These are phyloP conservation scores for Blastocystis sp. DNA, from an alignment of 352 stramenopile genomes.

Conservation along the genomic window DNA sequence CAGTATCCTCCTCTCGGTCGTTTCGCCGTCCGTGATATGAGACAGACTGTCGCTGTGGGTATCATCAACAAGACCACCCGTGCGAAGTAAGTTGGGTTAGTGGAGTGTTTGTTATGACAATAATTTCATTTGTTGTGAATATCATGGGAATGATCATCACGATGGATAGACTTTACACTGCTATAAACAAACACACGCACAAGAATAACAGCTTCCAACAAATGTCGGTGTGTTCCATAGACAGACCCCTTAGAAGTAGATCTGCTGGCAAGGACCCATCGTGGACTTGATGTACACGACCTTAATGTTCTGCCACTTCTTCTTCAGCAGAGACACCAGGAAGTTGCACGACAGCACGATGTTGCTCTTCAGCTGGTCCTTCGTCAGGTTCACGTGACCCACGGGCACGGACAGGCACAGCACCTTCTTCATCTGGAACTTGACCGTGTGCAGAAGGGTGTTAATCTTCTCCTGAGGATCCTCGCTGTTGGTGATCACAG, in stretches of 20 bases:
- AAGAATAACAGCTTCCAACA: constrained; percentile 36
- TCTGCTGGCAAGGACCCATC: constrained; percentile 92
- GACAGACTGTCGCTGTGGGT: constrained; percentile 86
- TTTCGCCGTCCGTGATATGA: constrained; percentile 91
- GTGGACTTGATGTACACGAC: constrained; percentile 97
- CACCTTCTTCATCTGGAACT: constrained; percentile 99
- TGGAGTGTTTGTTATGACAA: constrained; percentile 4
- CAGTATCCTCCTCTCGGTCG: constrained; percentile 87
- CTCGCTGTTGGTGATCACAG: constrained; percentile 80
- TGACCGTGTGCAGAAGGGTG: constrained; percentile 92
- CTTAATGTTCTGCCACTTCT: constrained; percentile 99
- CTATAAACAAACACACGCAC: too few relatives aligned
- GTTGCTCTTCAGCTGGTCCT: constrained; percentile 92
- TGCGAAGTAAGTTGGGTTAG: constrained; percentile 8
- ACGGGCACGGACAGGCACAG: constrained; percentile 98
- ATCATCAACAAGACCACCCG: constrained; percentile 76
- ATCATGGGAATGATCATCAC: too few relatives aligned
- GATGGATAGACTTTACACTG: too few relatives aligned
- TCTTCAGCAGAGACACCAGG: constrained; percentile 94
- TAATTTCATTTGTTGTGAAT: too few relatives aligned
- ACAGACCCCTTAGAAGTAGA: constrained; percentile 90
- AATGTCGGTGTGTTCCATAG: background rate
- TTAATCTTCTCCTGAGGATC: constrained; percentile 89
- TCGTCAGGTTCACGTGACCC: constrained; percentile 82
- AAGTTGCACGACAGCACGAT: constrained; percentile 96